Evolutionary conservation across 148 eudicot genomes (phyloP), one percentile per base, ranked within the genome.

Genomic region (Cornus suecica): DNA sequence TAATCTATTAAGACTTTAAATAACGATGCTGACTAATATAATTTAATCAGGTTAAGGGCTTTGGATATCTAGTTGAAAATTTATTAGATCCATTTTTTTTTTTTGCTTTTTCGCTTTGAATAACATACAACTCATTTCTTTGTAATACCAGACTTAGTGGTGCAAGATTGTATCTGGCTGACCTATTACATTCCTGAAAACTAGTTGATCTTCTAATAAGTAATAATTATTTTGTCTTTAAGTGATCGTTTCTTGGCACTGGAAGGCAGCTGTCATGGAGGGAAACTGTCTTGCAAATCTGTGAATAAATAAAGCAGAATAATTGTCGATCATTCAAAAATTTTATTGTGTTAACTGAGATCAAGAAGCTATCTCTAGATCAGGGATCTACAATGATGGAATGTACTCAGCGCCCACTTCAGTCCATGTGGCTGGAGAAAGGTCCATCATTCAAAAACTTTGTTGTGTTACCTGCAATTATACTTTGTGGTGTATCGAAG

Each of bases 191-290:
- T 25, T 48, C 11, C 23, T 54, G 10, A 37, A 71, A 71, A 60
- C 28, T 72, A 72, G 75, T 37, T 58, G 51, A 24, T 37, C 9
- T 37, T 37, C 9, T 37, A 37, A 18, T 63, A 58, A 25, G 4
- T 13, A 62, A 41, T 37, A 63, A 18, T 34, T 63, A 2, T 61
- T 20, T 14, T 73, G 24, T 26, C 5, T 32, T 37, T 73, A 56
- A 14, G 16, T 26, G 15, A 26, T 27, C 32, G 26, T 45, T 11
- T 54, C 22, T 42, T 26, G 68, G 24, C 41, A 58, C 41, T 73
- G 34, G 68, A 73, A 37, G 76, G 58, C 68, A 73, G 68, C 68
- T 73, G 68, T 41, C 68, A 25, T 63, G 34, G 58, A 41, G 58
- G 10, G 66, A 56, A 73, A 18, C 8, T 73, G 10, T 27, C 32